Evolutionary conservation across 768 basidiomycete species (phyloP), one percentile per base, ranked within the genome.

Genomic region (Rhizopogon roseolus): DNA sequence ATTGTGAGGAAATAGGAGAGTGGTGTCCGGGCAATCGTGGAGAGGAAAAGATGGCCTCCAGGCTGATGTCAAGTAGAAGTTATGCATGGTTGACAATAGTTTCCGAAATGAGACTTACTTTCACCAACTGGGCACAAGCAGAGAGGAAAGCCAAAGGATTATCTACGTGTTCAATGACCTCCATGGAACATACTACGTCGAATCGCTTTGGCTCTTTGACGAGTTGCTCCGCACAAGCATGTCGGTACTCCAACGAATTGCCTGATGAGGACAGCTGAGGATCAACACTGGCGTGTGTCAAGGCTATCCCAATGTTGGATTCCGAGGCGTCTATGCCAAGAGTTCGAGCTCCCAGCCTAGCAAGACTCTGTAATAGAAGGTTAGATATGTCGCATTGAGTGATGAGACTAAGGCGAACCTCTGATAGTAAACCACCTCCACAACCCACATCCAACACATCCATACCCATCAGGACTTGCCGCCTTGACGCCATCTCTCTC

Each of bases 101-200:
- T 28, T n/a, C 19, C 25, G 48, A 32, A 14, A 34, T 41, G 37
- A 25, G 38, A 65, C 80, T 40, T 57, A 93, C 95, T 75, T 97
- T 98, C 60, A 96, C 82, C 29, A 98, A 79, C 54, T 86, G 78
- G 0, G 89, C 89, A 59, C 93, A 88, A 38, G 86, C 83, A 28
- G 81, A 75, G 46, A 99, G 77, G 68, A 99, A 99, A 6, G 79
- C 77, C 6, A 82, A 76, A 1, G 97, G 95, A 63, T 96, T 87
- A 65, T 97, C 90, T 49, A 99, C 97, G 64, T 99, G 97, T 72
- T 99, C 97, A 29, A 99, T 66, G 7, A 99, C 96, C 69, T 99
- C 97, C 92, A 98, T 92, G 9, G 94, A 90, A 66, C 93, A 97
- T 13, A 99, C 94, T 17, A 94, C 81, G 66, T 98, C 96, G 65